Percentiles rank a stretch among this genome's conserved stretches.
phyloP scores from a whole-genome alignment of 352 stramenopile species.

The Phytophthora melonis region DNA sequence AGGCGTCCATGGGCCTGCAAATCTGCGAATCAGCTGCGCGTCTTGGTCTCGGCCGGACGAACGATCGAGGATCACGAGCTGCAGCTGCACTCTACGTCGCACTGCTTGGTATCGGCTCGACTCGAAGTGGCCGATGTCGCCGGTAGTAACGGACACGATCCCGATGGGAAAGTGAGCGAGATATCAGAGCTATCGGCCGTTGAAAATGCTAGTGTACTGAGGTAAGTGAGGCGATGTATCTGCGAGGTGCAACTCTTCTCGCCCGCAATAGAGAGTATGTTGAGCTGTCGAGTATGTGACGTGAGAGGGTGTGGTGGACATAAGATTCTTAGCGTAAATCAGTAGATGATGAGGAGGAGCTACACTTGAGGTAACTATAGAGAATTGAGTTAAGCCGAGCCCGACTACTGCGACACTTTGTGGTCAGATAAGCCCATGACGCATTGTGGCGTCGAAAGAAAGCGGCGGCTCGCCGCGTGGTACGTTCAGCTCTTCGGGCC shows the following conservation, averaged over 20 bases:
- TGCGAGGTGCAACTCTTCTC: constrained; percentile 7
- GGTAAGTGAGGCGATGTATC: constrained; percentile 17
- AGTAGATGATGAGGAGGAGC: background rate
- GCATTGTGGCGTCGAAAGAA: constrained; percentile 29
- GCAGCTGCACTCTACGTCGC: constrained; percentile 22
- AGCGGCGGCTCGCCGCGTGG: background rate
- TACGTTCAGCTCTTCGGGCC: background rate
- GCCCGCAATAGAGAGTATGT: constrained; percentile 3
- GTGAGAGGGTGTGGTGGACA: constrained; percentile 12
- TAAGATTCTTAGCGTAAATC: background rate
- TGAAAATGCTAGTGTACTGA: constrained; percentile 16
- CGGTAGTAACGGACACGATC: constrained; percentile 21
- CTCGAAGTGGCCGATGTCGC: background rate
- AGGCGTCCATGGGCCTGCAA: background rate
- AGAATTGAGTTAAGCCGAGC: too few relatives aligned
- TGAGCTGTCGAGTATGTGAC: constrained; percentile 1
- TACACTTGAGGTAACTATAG: too few relatives aligned
- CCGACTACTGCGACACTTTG: constrained; percentile 34
- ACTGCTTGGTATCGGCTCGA: too few relatives aligned
- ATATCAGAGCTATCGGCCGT: constrained; percentile 19
- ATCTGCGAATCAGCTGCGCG: constrained; percentile 6
- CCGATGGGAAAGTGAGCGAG: constrained; percentile 27
- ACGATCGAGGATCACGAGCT: constrained; percentile 15
- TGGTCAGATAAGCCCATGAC: constrained; percentile 35
- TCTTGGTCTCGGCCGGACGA: background rate